These are phyloP conservation scores for Camellia japonica DNA, from an alignment of 148 eudicot species.

Conservation along the genomic window DNA sequence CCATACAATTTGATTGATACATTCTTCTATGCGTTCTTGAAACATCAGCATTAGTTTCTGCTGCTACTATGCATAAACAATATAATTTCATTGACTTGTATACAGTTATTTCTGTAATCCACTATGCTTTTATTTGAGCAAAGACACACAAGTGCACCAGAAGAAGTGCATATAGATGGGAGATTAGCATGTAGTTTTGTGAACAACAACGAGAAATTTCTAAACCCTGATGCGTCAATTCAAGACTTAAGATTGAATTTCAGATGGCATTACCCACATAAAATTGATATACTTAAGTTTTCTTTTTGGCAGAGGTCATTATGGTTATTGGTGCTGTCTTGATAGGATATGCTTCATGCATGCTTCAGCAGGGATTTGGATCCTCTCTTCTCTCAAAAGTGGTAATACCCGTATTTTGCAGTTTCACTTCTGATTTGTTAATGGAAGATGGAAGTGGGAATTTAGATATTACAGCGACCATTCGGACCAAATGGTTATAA, in stretches of 20 bases:
- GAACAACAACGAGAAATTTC: neutral
- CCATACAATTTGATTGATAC: slow-evolving; percentile 11
- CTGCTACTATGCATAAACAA: neutral
- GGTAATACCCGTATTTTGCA: slow-evolving; percentile 32
- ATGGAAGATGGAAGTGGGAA: neutral
- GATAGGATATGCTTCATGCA: slow-evolving; percentile 65
- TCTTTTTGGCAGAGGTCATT: slow-evolving; percentile 43
- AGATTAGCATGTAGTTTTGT: neutral
- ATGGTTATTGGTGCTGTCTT: slow-evolving; percentile 76
- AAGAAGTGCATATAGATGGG: neutral
- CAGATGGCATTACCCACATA: neutral
- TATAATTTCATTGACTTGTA: neutral
- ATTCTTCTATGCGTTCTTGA: slow-evolving; percentile 12
- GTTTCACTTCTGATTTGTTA: slow-evolving; percentile 2
- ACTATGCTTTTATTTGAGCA: neutral
- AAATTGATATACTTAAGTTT: neutral
- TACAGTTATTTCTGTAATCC: neutral
- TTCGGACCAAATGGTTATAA: neutral
- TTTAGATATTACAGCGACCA: too few species aligned
- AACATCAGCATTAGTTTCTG: neutral
- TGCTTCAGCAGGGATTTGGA: slow-evolving; percentile 84
- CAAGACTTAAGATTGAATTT: neutral
- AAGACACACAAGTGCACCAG: neutral
- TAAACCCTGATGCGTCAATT: neutral
- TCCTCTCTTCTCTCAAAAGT: slow-evolving; percentile 41